Conservation (phyloP, 1,284 basidiomycete species). For the Fistulina hepatica region DNA sequence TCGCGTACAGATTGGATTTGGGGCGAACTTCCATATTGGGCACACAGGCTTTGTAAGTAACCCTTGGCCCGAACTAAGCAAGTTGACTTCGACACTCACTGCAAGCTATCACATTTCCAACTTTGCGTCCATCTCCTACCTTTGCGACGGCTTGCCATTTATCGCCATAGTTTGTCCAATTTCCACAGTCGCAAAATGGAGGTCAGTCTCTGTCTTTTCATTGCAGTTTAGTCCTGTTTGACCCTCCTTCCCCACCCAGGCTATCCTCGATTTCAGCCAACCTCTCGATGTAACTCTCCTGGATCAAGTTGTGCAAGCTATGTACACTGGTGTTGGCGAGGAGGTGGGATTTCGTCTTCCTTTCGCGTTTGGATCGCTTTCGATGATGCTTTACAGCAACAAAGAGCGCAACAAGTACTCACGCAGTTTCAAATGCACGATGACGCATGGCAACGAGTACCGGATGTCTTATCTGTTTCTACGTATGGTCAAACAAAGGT, state of each 20-base stretch:
- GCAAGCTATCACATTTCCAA: no score
- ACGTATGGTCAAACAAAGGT: constrained; percentile 89
- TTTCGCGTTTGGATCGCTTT: constrained; percentile 13
- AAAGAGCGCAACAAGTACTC: constrained; percentile 80
- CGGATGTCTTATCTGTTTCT: constrained; percentile 84
- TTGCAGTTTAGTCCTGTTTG: no score
- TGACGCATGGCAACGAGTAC: constrained; percentile 98
- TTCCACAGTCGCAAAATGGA: no score
- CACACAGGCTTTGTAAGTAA: no score
- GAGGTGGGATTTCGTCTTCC: constrained; percentile 43
- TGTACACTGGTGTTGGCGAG: constrained; percentile 69
- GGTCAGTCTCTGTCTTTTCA: no score
- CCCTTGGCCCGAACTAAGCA: no score
- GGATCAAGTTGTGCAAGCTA: constrained; percentile 78
- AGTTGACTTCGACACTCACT: no score
- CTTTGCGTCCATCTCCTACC: no score
- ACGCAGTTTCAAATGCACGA: constrained; percentile 96
- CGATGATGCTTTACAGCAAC: constrained; percentile 52
- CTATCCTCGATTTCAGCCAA: constrained; percentile 76
- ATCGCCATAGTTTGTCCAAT: no score
- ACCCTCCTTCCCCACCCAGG: constrained; percentile 40
- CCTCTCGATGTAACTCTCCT: constrained; percentile 79
- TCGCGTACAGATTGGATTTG: no score
- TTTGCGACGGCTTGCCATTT: no score
- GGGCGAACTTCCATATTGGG: no score